phyloP scores from a whole-genome alignment of 768 basidiomycete genomes.

The Auriscalpium vulgare region DNA sequence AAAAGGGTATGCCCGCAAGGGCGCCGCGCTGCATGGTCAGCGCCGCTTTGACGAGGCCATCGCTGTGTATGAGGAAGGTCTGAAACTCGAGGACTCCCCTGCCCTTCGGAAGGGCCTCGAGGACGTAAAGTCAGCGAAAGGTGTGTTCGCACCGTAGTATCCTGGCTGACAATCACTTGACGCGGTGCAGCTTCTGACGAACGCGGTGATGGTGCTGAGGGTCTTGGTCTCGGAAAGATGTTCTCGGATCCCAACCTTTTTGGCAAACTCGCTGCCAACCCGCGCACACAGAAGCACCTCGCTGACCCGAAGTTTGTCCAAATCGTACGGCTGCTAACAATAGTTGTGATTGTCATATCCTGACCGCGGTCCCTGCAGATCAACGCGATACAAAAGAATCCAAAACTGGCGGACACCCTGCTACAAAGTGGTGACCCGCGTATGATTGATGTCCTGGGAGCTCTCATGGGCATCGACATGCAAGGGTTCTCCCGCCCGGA shows the following conservation, averaged over 20 bases:
- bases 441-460: constrained; percentile 92
- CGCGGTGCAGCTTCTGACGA: constrained; percentile 28
- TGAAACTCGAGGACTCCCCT: constrained; percentile 76
- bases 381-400: constrained; percentile 60
- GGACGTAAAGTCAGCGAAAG: constrained; percentile 81
- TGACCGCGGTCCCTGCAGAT: constrained; percentile 32
- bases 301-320: constrained; percentile 77
- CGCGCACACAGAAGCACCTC: constrained; percentile 77
- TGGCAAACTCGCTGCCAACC: constrained; percentile 79
- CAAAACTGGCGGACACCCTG: constrained; percentile 48
- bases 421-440: constrained; percentile 65
- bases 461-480: constrained; percentile 88
- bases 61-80: constrained; percentile 71
- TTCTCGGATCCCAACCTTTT: constrained; percentile 82
- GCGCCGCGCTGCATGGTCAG: constrained; percentile 85
- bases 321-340: constrained; percentile 32
- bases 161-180: background rate
- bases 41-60: constrained; percentile 78
- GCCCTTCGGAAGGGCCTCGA: constrained; percentile 80
- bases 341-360: no score
- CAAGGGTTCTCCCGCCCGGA: constrained; percentile 79
- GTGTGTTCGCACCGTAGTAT: constrained; percentile 28
- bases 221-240: constrained; percentile 58
- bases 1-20: constrained; percentile 88
- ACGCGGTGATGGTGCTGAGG: constrained; percentile 35